Evolutionary conservation across 805 yeast species (phyloP).

Genomic region (Ogataea methanolica): DNA sequence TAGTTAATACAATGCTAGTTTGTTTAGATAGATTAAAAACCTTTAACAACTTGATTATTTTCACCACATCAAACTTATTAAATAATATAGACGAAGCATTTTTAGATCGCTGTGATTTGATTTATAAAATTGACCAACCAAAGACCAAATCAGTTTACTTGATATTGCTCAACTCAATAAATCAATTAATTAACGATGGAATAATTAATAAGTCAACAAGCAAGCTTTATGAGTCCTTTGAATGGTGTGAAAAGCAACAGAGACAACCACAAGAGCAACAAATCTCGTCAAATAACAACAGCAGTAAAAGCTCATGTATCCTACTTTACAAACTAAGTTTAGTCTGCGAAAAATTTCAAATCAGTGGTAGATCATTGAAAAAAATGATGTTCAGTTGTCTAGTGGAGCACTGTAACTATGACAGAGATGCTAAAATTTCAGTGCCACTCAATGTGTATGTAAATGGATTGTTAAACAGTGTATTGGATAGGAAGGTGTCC

Average conservation of each 20-base stretch:
- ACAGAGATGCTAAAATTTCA: background rate
- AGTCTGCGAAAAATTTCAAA: conserved; percentile 1
- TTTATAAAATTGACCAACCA: conserved; percentile 33
- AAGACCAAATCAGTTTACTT: conserved; percentile 23
- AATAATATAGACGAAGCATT: conserved; percentile 39
- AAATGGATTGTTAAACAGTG: conserved; percentile 2
- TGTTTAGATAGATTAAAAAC: conserved; percentile 36
- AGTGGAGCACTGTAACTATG: conserved; percentile 1
- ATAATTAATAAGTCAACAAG: background rate
- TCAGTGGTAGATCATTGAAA: conserved; percentile 10
- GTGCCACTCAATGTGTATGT: background rate
- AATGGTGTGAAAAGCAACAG: background rate
- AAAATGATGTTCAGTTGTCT: conserved; percentile 6
- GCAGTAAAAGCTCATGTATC: background rate
- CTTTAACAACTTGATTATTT: conserved; percentile 31
- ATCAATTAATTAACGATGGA: conserved; percentile 12
- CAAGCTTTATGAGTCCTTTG: background rate
- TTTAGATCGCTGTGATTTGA: conserved; percentile 38
- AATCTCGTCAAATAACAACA: background rate
- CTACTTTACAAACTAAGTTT: conserved; percentile 6
- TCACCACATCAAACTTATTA: conserved; percentile 39
- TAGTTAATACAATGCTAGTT: conserved; percentile 40
- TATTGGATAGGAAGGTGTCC: background rate
- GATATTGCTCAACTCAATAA: conserved; percentile 28
- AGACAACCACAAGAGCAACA: too few relatives aligned